Evolutionary conservation across 805 yeast species (phyloP).

Genomic region (Cyberlindnera amylophila): DNA sequence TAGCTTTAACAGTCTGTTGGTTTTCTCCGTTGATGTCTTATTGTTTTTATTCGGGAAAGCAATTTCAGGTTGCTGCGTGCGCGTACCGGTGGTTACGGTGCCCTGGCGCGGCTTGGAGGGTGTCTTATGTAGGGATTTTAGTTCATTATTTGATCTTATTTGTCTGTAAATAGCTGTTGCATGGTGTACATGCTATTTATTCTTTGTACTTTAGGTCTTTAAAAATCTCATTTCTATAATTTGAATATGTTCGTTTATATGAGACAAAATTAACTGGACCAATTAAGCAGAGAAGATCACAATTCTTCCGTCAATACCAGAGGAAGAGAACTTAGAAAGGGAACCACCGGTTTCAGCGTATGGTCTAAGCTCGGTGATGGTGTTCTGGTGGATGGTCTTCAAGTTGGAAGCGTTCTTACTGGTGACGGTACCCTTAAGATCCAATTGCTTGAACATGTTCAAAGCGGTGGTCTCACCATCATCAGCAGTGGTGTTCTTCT

Average conservation of each 20-base stretch:
- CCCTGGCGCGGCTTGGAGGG: too few species aligned
- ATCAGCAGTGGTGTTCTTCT: constrained; percentile 47
- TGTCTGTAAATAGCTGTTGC: neutral
- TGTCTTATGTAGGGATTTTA: neutral
- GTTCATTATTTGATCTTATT: neutral
- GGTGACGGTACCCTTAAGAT: constrained; percentile 79
- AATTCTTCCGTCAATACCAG: constrained; percentile 89
- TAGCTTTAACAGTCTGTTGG: too few species aligned
- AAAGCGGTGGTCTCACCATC: constrained; percentile 70
- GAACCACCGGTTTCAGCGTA: constrained; percentile 34
- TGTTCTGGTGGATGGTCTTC: constrained; percentile 85
- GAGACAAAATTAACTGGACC: too few species aligned
- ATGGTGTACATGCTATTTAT: too few species aligned
- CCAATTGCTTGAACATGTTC: constrained; percentile 93
- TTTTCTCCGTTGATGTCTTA: neutral
- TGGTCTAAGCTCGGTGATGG: constrained; percentile 65
- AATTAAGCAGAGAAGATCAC: constrained; percentile 67
- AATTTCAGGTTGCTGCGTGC: neutral
- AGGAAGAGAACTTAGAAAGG: constrained; percentile 60
- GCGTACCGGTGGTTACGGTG: neutral
- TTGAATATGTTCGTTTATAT: too few species aligned
- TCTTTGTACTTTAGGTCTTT: too few species aligned
- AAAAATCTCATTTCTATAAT: too few species aligned
- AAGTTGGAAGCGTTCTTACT: constrained; percentile 43
- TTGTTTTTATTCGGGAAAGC: neutral